Base-by-base conservation (phyloP, 2,329 filamentous ascomycete genomes). In the Gremmenia infestans region DNA sequence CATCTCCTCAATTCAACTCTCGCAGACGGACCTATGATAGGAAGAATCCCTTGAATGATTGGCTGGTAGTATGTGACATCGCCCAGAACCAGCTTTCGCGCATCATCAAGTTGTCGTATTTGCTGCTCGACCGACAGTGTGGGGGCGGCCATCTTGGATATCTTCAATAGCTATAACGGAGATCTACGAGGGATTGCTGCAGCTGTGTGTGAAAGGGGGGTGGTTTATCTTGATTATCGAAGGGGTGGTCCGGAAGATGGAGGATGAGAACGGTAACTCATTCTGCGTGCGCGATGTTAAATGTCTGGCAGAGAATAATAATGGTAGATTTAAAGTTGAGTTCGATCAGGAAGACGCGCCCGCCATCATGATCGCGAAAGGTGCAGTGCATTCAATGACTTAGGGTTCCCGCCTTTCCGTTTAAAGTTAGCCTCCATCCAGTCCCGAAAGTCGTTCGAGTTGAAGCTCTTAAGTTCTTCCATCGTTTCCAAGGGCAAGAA, bases 21-120 rank as follows among this genome's bases (percentile, higher is more conserved):
- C 61, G 89, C 81, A 62, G 81, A 79, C 51, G 88, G 83, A 58
- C 87, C 86, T 72, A 97, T 89, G 67, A 97, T 92, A 54, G 92
- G 91, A n/a, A 97, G 77, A 60, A 97, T 91, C 48, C 91, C 91
- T 68, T 90, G 89, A 60, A 99, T 87, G 70, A 99, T 93, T 72
- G 89, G 90, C 50, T 88, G 86, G 72, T 97, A 99, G 75, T 95
- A 91, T 69, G 85, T 85, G 61, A 92, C 81, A 73, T 97, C 92
- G 65, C 83, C 84, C 57, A 97, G 81, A 53, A 95, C 92, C 60
- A 97, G 87, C 71, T 89, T 89, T 69, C 94, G 90, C 61, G 94
- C 94, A 67, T 89, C 87, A 71, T 95, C 86, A 65, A 99, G 86
- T 78, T 97, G 92, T 66, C 84, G 82, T 67, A 97, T 83, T 74